phyloP scores from a whole-genome alignment of 768 basidiomycete genomes.

The Basidioascus undulatus region DNA sequence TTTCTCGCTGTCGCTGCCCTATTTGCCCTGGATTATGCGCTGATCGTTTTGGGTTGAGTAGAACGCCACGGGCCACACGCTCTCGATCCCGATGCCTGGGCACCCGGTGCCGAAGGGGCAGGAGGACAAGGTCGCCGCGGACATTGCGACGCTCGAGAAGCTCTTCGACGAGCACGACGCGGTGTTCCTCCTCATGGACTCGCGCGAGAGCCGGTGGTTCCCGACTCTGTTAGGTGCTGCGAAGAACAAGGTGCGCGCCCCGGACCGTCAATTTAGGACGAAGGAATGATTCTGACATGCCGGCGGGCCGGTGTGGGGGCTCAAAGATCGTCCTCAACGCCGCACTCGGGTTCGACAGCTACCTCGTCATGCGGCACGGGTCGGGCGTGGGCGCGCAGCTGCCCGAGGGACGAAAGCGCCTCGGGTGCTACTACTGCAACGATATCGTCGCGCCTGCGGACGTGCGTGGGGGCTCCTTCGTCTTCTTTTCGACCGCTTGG shows the following conservation, averaged over 20 bases:
- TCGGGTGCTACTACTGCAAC: slow-evolving; percentile 97
- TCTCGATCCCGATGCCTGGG: slow-evolving; percentile 91
- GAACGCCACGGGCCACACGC: slow-evolving; percentile 54
- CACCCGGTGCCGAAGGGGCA: slow-evolving; percentile 50
- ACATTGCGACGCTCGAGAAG: slow-evolving; percentile 45
- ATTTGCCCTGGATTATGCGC: background rate
- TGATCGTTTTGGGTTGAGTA: slow-evolving; percentile 14
- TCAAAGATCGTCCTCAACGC: slow-evolving; percentile 70
- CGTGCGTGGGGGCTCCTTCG: slow-evolving; percentile 25
- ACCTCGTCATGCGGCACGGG: slow-evolving; percentile 91
- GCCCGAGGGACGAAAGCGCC: slow-evolving; percentile 13
- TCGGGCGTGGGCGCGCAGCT: slow-evolving; percentile 7
- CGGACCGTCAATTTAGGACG: too few relatives aligned
- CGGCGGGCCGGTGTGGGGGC: background rate
- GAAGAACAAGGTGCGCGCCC: slow-evolving; percentile 44
- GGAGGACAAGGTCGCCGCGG: slow-evolving; percentile 33
- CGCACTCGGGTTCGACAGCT: slow-evolving; percentile 85
- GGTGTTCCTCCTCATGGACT: slow-evolving; percentile 88
- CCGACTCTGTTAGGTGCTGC: slow-evolving; percentile 68
- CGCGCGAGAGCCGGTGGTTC: slow-evolving; percentile 88
- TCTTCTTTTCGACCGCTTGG: background rate
- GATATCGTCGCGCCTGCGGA: slow-evolving; percentile 92
- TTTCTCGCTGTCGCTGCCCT: background rate
- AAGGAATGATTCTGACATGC: background rate
- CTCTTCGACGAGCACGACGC: slow-evolving; percentile 71